Base-by-base conservation (phyloP, 495 filamentous ascomycete species). In the Pyronema omphalodes region DNA sequence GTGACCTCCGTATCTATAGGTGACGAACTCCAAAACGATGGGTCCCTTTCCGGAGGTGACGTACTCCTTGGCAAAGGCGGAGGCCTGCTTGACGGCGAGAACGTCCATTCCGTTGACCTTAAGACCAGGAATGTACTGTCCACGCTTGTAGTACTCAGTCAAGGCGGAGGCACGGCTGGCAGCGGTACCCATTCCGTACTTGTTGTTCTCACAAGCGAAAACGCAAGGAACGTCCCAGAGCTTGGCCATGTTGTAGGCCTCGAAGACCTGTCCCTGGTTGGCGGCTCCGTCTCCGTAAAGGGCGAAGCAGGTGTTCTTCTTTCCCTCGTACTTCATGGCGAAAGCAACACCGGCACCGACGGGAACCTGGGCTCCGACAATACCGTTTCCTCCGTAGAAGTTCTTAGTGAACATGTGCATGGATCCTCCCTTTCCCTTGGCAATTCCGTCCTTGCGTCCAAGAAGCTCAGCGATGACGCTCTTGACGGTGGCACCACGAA, bases 221-320 rank as follows among this genome's bases (percentile, higher is more conserved):
- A 98, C 79, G 55, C 85, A 78, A 40, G 91, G 91, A 17, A 98
- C 71, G 54, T 91, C 89, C 91, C 91, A 98, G 55, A 98, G 82
- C 80, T 95, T 95, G 46, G 91, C 91, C 91, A 98, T 98, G 80
- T 98, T 98, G 79, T 94, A 98, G 54, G 91, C 87, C 77, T 98
- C 91, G 66, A 98, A 98, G 56, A 98, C 93, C 71, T 98, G 91
- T 60, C 91, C 91, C 76, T 98, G 91, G 75, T 98, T 98, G 72
- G 80, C 81, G 55, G 91, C 91, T 73, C 91, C 91, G 63, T 98
- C 91, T 76, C 89, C 91, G 69, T 98, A 98, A 51, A 98, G 76
- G 53, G 86, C 78, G 58, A 98, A 76, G 53, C 84, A 85, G 48
- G 84, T 85, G 67, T 84, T 87, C 71, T 82, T 76, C 71, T 81